A percentile compares a stretch with the other conserved stretches of the same genome.
Conservation (phyloP, 345 rosid genomes). For the Combretum micranthum region DNA sequence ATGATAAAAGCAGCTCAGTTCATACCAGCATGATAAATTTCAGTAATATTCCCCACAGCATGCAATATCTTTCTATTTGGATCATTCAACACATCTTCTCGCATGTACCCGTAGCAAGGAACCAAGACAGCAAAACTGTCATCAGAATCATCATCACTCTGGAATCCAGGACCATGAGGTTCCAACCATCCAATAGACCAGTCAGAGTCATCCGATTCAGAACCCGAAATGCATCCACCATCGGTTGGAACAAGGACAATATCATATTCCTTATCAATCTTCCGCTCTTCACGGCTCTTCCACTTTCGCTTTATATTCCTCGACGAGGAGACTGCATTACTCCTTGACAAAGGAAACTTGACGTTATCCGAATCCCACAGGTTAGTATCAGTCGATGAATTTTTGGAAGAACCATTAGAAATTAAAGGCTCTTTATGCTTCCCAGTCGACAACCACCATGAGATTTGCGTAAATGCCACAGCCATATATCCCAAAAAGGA, state of each 20-base stretch:
- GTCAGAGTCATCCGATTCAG: constrained; percentile 68
- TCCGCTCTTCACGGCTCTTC: constrained; percentile 61
- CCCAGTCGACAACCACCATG: constrained; percentile 66
- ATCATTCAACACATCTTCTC: constrained; percentile 23
- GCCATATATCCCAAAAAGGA: constrained; percentile 31
- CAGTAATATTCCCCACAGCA: constrained; percentile 34
- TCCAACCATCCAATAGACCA: constrained; percentile 79
- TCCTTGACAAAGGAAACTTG: constrained; percentile 45
- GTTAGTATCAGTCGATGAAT: constrained; percentile 28
- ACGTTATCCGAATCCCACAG: constrained; percentile 45
- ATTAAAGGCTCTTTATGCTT: constrained; percentile 42
- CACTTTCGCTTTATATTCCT: constrained; percentile 56
- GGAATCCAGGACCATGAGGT: constrained; percentile 68
- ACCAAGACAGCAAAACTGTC: constrained; percentile 68
- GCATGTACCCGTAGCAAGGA: constrained; percentile 49
- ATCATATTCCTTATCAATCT: constrained; percentile 61
- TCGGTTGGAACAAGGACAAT: constrained; percentile 72
- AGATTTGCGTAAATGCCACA: constrained; percentile 42
- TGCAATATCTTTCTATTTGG: constrained; percentile 26
- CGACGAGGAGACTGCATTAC: constrained; percentile 36
- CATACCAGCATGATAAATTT: constrained; percentile 41
- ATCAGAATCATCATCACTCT: constrained; percentile 49
- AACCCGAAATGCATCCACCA: constrained; percentile 66
- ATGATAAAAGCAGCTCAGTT: constrained; percentile 2
- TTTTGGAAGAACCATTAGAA: constrained; percentile 33